Evolutionary conservation across 2,329 filamentous ascomycete species (phyloP).

Genomic region (Penicillium sp.): DNA sequence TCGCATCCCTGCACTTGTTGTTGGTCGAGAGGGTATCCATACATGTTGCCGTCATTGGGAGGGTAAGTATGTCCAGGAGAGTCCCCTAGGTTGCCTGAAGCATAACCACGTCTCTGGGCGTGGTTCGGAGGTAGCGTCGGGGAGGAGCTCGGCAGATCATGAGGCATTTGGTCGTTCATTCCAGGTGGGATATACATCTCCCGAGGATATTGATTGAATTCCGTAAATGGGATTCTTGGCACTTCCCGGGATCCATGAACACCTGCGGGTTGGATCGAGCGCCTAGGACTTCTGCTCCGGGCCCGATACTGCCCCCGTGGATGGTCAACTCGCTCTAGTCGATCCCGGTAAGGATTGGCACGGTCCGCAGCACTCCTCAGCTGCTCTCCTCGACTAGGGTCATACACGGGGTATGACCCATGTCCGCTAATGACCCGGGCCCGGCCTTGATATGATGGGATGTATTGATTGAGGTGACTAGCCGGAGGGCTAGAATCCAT

Average conservation of each 20-base stretch:
- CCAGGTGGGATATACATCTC: neutral
- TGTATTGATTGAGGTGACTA: neutral
- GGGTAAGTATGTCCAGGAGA: neutral
- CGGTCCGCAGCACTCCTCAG: neutral
- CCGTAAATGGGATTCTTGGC: neutral
- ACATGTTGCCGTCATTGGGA: neutral
- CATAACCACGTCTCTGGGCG: neutral
- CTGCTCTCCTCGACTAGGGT: neutral
- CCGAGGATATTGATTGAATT: neutral
- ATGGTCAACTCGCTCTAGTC: neutral
- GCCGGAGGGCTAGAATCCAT: neutral
- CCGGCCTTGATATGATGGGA: neutral
- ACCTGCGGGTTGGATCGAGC: neutral
- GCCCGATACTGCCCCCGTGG: neutral
- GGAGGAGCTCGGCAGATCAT: neutral
- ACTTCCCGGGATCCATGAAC: neutral
- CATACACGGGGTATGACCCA: neutral
- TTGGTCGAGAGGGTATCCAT: neutral
- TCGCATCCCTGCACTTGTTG: neutral
- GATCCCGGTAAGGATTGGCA: neutral
- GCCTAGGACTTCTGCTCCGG: neutral
- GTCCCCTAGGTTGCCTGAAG: neutral
- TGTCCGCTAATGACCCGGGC: neutral
- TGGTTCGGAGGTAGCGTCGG: neutral
- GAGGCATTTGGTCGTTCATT: neutral